These are phyloP conservation scores for Fusarium sublunatum DNA, from an alignment of 2,329 filamentous ascomycete genomes.

Conservation along the genomic window DNA sequence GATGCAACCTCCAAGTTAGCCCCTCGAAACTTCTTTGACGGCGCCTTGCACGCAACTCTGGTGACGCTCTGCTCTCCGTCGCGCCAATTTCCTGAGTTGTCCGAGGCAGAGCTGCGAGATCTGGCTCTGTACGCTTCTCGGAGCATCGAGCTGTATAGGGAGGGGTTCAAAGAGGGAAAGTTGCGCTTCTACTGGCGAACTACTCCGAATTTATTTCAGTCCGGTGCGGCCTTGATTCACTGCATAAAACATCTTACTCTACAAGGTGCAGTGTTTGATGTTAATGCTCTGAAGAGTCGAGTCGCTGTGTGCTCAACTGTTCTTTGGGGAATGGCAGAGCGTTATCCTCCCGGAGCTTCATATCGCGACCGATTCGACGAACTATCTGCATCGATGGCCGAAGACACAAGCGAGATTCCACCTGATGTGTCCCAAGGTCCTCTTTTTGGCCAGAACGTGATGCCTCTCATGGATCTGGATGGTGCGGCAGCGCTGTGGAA, in stretches of 20 bases:
- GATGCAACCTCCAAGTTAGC: slow-evolving; percentile 35
- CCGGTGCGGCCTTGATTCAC: slow-evolving; percentile 38
- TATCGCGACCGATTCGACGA: slow-evolving; percentile 46
- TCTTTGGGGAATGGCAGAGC: slow-evolving; percentile 47
- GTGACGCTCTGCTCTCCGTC: slow-evolving; percentile 42
- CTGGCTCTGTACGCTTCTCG: slow-evolving; percentile 32
- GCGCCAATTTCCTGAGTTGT: slow-evolving; percentile 17
- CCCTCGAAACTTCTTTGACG: slow-evolving; percentile 39
- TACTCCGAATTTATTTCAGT: slow-evolving; percentile 41
- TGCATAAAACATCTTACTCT: slow-evolving; percentile 22
- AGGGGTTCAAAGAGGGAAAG: slow-evolving; percentile 37
- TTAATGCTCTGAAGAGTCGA: neutral
- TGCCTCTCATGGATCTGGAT: slow-evolving; percentile 15
- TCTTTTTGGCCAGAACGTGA: neutral
- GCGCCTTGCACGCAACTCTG: slow-evolving; percentile 26
- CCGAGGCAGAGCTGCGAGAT: slow-evolving; percentile 20
- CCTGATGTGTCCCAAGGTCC: neutral
- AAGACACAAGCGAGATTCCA: neutral
- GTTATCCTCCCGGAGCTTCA: slow-evolving; percentile 39
- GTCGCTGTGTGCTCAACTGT: slow-evolving; percentile 42
- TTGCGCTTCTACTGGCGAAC: slow-evolving; percentile 47
- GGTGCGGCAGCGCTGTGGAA: neutral
- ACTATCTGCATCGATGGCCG: slow-evolving; percentile 20
- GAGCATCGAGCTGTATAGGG: slow-evolving; percentile 36
- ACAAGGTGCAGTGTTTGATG: neutral